These are phyloP conservation scores for Backusella macrospora DNA, from an alignment of 192 early-diverging fungal genomes.

Conservation along the genomic window DNA sequence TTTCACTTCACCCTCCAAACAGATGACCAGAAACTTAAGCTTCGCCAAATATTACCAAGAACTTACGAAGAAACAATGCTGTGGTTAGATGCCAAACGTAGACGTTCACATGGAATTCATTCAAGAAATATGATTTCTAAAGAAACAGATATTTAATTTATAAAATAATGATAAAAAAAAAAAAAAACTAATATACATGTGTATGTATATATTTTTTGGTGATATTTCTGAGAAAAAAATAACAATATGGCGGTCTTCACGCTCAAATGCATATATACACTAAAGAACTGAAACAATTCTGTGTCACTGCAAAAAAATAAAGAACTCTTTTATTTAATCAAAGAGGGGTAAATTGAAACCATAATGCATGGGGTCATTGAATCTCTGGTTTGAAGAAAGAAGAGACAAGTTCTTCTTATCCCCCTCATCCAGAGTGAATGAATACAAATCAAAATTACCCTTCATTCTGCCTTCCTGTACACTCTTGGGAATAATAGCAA, in stretches of 20 bases:
- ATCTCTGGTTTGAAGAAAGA: constrained; percentile 47
- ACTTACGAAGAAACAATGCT: constrained; percentile 83
- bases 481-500: constrained; percentile 74
- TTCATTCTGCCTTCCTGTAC: constrained; percentile 52
- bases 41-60: constrained; percentile 70
- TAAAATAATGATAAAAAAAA: too few species aligned
- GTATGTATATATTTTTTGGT: too few species aligned
- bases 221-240: too few species aligned
- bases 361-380: constrained; percentile 51
- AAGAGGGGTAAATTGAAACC: constrained; percentile 51
- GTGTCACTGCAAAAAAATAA: neutral
- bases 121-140: neutral
- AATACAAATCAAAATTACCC: constrained; percentile 56
- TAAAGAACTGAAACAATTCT: neutral
- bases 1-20: constrained; percentile 83
- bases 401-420: constrained; percentile 52
- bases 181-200: neutral
- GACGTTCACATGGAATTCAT: neutral
- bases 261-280: neutral
- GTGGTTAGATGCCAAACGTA: constrained; percentile 58
- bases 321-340: constrained; percentile 38
- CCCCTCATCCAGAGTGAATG: constrained; percentile 47
- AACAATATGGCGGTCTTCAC: too few species aligned
- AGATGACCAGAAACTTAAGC: constrained; percentile 30
- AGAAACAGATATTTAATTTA: neutral